Evolutionary conservation across 495 filamentous ascomycete genomes (phyloP).

Genomic region (Pyronema domesticum): DNA sequence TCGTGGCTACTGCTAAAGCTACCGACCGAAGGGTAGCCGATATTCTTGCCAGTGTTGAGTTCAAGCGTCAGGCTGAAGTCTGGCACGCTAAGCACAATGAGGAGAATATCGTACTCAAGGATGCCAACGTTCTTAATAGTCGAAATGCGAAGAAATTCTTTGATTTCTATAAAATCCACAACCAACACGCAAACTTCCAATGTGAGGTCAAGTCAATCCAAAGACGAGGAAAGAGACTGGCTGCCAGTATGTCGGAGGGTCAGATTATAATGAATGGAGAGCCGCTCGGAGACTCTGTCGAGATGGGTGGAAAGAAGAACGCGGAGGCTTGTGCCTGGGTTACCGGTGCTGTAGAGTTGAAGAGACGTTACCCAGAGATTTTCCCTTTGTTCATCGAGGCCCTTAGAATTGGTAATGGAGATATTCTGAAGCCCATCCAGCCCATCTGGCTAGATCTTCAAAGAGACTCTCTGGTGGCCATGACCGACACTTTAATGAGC

Average conservation of each 20-base stretch:
- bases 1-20: constrained; percentile 25
- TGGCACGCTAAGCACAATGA: constrained; percentile 28
- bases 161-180: constrained; percentile 27
- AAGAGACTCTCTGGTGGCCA: constrained; percentile 26
- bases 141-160: constrained; percentile 30
- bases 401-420: constrained; percentile 27
- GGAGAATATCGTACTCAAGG: constrained; percentile 26
- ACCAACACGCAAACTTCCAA: constrained; percentile 12
- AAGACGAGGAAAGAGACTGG: constrained; percentile 6
- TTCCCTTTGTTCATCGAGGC: constrained; percentile 28
- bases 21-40: constrained; percentile 24
- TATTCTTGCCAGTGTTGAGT: constrained; percentile 27
- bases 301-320: constrained; percentile 25
- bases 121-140: constrained; percentile 26
- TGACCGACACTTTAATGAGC: constrained; percentile 28
- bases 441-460: constrained; percentile 26
- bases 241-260: constrained; percentile 6
- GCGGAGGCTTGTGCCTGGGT: constrained; percentile 28
- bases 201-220: constrained; percentile 15
- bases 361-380: constrained; percentile 25
- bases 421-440: constrained; percentile 26
- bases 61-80: constrained; percentile 30
- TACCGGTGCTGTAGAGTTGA: constrained; percentile 28
- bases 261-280: constrained; percentile 26
- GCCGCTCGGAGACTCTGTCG: constrained; percentile 25